Base-by-base conservation (phyloP, 441 rosid species). In the Erodium chrysanthum region DNA sequence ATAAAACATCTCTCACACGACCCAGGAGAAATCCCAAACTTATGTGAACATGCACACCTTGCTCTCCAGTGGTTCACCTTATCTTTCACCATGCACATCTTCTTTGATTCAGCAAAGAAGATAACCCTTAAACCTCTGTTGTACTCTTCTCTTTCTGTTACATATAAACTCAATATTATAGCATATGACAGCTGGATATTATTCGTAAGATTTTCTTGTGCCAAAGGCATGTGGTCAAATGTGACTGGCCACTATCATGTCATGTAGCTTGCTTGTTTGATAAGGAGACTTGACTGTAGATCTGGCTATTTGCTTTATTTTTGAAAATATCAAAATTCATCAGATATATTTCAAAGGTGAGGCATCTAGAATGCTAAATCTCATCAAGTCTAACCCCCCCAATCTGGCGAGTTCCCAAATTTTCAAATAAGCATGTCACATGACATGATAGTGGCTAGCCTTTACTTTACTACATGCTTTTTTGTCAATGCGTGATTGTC, bases 391-490 rank as follows among this genome's bases (percentile, higher is more conserved):
- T 10, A 31, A 15, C 23, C 33, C 23, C 33, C 20, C 31, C 6
- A 9, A 18, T 35, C 20, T 17, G 12, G 10, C 6, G 44, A 40
- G 23, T 27, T 40, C 46, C 46, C 20, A 44, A 7, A 40, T 60
- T 50, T 68, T 48, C 18, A 42, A 60, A 68, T 23, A 56, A 8
- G 65, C 71, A 60, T 60, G 56, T 3, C 58, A 37, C 4, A n/a
- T 60, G 71, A 50, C 25, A 50, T 29, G 17, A 68, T 68, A 48
- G 27, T 60, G 58, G 66, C 46, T 68, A 21, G 46, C 58, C 27
- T 29, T 35, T 37, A 6, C 1, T n/a, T 17, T 8, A 60, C 17
- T 20, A 25, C 70, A 50, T 67, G 31, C 42, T 60, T 60, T 22
- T 8, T 11, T 5, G 14, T 54, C 15, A 31, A 68, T 10, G 54